Conservation (phyloP, 2,329 filamentous ascomycete species). For the Fusarium sp. region DNA sequence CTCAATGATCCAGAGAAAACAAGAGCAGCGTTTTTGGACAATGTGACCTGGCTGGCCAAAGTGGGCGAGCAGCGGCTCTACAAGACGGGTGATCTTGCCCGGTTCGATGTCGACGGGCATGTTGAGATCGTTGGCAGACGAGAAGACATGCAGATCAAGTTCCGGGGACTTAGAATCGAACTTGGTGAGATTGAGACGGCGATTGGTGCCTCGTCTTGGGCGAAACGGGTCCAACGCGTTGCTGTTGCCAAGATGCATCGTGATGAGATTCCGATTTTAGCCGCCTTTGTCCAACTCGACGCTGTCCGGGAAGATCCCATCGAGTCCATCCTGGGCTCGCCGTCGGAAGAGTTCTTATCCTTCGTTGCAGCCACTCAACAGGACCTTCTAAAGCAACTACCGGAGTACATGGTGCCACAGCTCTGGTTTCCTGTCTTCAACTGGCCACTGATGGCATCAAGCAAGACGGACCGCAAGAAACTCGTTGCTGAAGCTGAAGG, state of each 20-base stretch:
- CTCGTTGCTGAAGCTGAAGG: constrained; percentile 7
- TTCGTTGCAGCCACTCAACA: not conserved
- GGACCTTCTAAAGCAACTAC: constrained; percentile 10
- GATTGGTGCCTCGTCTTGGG: not conserved
- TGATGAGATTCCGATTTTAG: not conserved
- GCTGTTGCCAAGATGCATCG: not conserved
- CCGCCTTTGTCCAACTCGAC: not conserved
- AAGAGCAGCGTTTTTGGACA: constrained; percentile 44
- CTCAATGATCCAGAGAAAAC: constrained; percentile 37
- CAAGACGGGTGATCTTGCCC: constrained; percentile 40
- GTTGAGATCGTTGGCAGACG: constrained; percentile 57
- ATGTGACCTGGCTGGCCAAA: constrained; percentile 41
- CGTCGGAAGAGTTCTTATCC: not conserved
- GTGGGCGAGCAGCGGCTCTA: not conserved
- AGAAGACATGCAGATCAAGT: constrained; percentile 67
- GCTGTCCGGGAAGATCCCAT: not conserved
- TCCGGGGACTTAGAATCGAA: constrained; percentile 65
- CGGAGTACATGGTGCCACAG: constrained; percentile 32
- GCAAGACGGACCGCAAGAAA: constrained; percentile 30
- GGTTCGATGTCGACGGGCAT: constrained; percentile 47
- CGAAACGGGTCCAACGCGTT: not conserved
- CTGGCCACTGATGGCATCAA: constrained; percentile 26
- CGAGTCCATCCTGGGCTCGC: not conserved
- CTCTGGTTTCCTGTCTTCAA: constrained; percentile 22
- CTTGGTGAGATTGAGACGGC: constrained; percentile 42